A percentile compares a stretch with the other conserved stretches of the same genome.
Evolutionary conservation across 352 stramenopile genomes (phyloP).

Genomic region (Phytophthora crassamura): DNA sequence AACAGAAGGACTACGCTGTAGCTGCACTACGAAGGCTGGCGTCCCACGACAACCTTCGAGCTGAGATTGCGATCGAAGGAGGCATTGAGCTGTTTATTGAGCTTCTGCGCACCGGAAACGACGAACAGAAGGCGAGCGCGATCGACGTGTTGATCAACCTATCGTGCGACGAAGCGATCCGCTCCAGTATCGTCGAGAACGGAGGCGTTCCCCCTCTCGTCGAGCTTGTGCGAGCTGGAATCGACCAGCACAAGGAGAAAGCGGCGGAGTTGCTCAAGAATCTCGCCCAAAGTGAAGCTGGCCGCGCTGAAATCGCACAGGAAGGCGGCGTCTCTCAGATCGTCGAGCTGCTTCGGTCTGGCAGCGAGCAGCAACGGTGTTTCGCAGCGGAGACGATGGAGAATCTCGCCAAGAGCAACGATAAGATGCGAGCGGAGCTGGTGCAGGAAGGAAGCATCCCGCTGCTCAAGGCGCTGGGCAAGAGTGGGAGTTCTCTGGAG

Average conservation of each 20-base stretch:
- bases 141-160: not conserved
- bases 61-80: not conserved
- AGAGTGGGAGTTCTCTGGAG: not conserved
- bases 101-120: slow-evolving; percentile 1
- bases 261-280: not conserved
- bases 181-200: not conserved
- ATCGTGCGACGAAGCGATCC: not conserved
- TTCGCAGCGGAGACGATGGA: slow-evolving; percentile 1
- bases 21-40: slow-evolving; percentile 2
- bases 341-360: not conserved
- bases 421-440: slow-evolving; percentile 12
- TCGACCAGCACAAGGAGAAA: not conserved
- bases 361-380: slow-evolving; percentile 8
- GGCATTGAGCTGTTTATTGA: not conserved
- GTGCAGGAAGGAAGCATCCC: not conserved
- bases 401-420: slow-evolving; percentile 7
- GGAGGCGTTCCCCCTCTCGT: not conserved
- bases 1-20: slow-evolving; percentile 1
- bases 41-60: not conserved
- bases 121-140: slow-evolving; percentile 9
- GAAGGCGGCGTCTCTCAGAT: not conserved
- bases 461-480: slow-evolving; percentile 1
- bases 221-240: slow-evolving; percentile 1
- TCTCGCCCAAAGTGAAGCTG: not conserved
- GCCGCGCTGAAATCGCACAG: not conserved